Evolutionary conservation across 2,329 filamentous ascomycete species (phyloP), one percentile per base, ranked within the genome.

Genomic region (Ophiosphaerella narmari): DNA sequence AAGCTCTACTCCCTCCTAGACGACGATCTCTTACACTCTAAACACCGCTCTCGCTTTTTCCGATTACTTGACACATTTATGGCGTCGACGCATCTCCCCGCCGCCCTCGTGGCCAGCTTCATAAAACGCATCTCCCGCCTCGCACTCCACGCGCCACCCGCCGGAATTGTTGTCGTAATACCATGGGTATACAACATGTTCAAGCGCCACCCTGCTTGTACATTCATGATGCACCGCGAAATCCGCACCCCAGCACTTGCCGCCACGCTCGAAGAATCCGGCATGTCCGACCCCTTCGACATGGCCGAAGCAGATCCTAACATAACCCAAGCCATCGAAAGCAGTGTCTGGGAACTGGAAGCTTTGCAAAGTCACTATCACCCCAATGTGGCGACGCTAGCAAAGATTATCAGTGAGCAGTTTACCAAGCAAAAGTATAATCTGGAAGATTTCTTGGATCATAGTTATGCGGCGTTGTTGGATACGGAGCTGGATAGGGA

Each of bases 161-260:
- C 90, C 31, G 92, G 91, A 26, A 88, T 97, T 45, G 92, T 97
- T 13, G 87, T 86, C 46, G 86, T 96, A 39, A 81, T 97, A 8
- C 95, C 94, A 0, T 97, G 91, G 86, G 86, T 93, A 43, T 99
- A 99, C 79, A 99, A 99, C 74, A 82, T 96, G 61, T 82, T 99
- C 71, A 94, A 90, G 74, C 84, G 83, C 59, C 94, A 99, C 70
- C 93, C 93, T 1, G 86, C 87, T 1, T 96, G 91, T 68, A 95
- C 93, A 0, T 97, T 96, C 66, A 96, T 99, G 91, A 84, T 99
- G 60, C 95, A 99, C 72, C 86, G 94, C 46, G 85, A 85, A 51
- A 78, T 82, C 33, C 81, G 80, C 40, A 84, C 86, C 36, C 69
- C 80, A 1, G 82, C 85, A 44, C 75, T 78, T 42, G 84, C 82